Percentiles rank a stretch among this genome's conserved stretches.
phyloP scores from a whole-genome alignment of 1,284 basidiomycete genomes.

The Lentinus polychrous region DNA sequence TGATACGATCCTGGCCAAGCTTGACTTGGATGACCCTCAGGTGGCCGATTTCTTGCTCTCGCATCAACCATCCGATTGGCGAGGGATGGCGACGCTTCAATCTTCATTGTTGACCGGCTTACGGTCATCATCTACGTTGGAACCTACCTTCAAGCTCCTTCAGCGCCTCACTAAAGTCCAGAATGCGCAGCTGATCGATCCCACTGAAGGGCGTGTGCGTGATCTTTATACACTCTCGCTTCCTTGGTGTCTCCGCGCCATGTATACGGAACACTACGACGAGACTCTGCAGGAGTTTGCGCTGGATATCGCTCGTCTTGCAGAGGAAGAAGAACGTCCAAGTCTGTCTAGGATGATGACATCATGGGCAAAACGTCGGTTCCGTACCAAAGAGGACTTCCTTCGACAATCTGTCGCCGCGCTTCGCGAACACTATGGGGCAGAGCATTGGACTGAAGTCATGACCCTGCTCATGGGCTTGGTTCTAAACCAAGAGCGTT shows the following conservation, averaged over 20 bases:
- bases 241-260: constrained; percentile 87
- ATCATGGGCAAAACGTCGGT: constrained; percentile 83
- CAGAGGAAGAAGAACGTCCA: constrained; percentile 63
- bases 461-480: constrained; percentile 81
- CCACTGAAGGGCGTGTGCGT: constrained; percentile 65
- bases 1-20: constrained; percentile 59
- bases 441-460: constrained; percentile 67
- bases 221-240: constrained; percentile 80
- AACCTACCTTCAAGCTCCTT: constrained; percentile 66
- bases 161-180: constrained; percentile 57
- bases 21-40: constrained; percentile 67
- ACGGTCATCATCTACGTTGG: constrained; percentile 70
- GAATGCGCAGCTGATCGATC: constrained; percentile 68
- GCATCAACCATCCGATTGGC: constrained; percentile 73
- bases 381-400: constrained; percentile 92
- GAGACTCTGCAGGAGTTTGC: constrained; percentile 66
- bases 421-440: constrained; percentile 76
- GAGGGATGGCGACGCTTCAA: constrained; percentile 62
- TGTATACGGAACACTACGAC: constrained; percentile 60
- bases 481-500: constrained; percentile 79
- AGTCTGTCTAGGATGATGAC: constrained; percentile 84
- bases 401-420: constrained; percentile 83
- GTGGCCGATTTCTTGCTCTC: constrained; percentile 59
- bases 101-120: constrained; percentile 75
- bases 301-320: constrained; percentile 66